Evolutionary conservation across 805 yeast species (phyloP), one percentile per base, ranked within the genome.

Genomic region (Starmerella lactis-condensi): DNA sequence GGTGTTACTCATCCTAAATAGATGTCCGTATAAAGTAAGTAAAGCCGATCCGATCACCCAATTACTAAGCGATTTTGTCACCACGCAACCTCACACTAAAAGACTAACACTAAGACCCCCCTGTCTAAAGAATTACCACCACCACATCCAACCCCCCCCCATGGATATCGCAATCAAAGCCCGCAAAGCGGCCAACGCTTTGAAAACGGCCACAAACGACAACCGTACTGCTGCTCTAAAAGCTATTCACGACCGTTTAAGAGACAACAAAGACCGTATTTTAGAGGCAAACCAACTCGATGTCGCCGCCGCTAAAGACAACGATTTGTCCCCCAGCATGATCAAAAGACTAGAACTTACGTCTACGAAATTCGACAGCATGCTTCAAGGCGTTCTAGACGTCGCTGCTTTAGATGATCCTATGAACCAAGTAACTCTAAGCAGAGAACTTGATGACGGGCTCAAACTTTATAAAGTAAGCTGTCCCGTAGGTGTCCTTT

Each of bases 301-400:
- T 53, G 61, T 89, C 62, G 67, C 66, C 28, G 63, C 62, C 19
- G 94, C 94, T 1, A 56, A 54, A 23, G 52, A 58, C n/a, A 61
- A 67, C 28, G 65, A 69, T 5, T 56, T 85, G 20, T 62, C 89
- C 1, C 54, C 71, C 0, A 67, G 95, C 1, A 58, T 89, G 43
- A 60, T 83, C 31, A 83, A 79, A 49, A 64, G 99, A 44, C 61
- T 89, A 11, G 96, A 91, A 51, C 60, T 89, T 24, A 65, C 77
- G 28, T 71, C 74, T 32, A 94, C 76, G 36, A 89, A 91, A 53
- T 89, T 69, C 48, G 96, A 83, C 40, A 61, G 77, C 17, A 89
- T 89, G 99, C 66, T 85, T 31, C 89, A 82, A 50, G 99, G 99
- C 17, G 72, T 89, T 11, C 59, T 75, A 28, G 98, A 89, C 44